Percentiles rank a stretch among this genome's conserved stretches.
Conservation (phyloP, 768 basidiomycete genomes). For the Mycena filopes region DNA sequence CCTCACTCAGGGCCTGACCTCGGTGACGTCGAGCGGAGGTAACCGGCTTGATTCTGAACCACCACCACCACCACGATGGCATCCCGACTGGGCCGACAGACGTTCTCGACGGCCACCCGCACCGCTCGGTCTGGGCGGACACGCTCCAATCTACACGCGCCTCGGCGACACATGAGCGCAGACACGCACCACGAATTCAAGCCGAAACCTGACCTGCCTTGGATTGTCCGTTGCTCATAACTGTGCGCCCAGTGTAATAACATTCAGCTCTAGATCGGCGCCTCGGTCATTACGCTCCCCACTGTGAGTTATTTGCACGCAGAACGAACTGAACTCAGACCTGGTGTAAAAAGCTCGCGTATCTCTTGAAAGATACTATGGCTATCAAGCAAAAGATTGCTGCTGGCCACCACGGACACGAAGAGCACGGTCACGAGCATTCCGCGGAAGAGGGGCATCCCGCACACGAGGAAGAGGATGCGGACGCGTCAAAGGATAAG, state of each 20-base stretch:
- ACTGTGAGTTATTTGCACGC: conserved; percentile 45
- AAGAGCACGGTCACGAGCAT: too few relatives aligned
- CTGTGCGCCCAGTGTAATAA: background rate
- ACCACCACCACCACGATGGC: conserved; percentile 43
- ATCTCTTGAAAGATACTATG: conserved; percentile 50
- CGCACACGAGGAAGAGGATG: conserved; percentile 22
- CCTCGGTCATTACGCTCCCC: conserved; percentile 53
- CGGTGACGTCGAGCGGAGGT: too few relatives aligned
- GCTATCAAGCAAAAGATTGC: conserved; percentile 21
- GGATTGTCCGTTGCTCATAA: conserved; percentile 50
- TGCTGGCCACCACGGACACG: conserved; percentile 33
- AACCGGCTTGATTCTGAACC: conserved; percentile 8
- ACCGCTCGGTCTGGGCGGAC: conserved; percentile 36
- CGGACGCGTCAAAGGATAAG: conserved; percentile 35
- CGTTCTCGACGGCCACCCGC: conserved; percentile 47
- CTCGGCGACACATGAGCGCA: conserved; percentile 44
- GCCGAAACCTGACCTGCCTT: conserved; percentile 52
- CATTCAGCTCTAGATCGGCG: conserved; percentile 46
- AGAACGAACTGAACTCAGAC: conserved; percentile 4
- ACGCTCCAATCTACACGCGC: conserved; percentile 32
- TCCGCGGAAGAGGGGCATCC: conserved; percentile 43
- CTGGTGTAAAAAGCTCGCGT: conserved; percentile 11
- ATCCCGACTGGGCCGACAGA: conserved; percentile 49
- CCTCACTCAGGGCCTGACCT: too few relatives aligned
- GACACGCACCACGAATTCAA: conserved; percentile 48